Evolutionary conservation across 306 rosid species (phyloP).

Genomic region (Prunus mume): DNA sequence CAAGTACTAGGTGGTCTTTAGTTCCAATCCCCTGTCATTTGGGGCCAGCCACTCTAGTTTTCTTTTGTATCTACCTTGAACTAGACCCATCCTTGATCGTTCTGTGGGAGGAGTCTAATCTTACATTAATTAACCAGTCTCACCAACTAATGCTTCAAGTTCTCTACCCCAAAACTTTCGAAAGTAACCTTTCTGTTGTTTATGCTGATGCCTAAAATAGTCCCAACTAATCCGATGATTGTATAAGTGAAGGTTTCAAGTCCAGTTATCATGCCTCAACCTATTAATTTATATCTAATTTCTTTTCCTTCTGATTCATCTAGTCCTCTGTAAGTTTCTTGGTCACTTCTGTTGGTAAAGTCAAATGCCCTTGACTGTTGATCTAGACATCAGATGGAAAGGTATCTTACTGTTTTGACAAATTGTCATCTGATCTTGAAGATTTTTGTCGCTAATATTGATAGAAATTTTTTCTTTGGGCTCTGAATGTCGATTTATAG

Average conservation of each 20-base stretch:
- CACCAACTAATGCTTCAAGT: neutral
- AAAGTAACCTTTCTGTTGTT: neutral
- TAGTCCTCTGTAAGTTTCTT: slow-evolving; percentile 8
- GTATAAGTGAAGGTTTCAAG: neutral
- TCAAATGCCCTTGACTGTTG: neutral
- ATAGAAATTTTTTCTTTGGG: no score
- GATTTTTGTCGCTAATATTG: no score
- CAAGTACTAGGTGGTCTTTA: neutral
- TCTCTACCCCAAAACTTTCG: neutral
- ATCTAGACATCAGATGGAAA: neutral
- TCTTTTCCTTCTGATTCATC: neutral
- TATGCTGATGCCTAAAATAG: neutral
- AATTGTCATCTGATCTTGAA: neutral
- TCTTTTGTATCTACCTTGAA: neutral
- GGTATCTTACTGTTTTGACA: neutral
- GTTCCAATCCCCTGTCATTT: neutral
- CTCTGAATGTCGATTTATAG: no score
- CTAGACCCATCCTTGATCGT: neutral
- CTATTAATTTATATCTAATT: no score
- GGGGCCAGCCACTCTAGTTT: neutral
- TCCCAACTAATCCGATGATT: neutral
- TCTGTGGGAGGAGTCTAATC: neutral
- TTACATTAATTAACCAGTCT: neutral
- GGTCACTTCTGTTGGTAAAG: neutral
- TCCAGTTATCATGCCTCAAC: neutral